Conservation (phyloP, 2,329 filamentous ascomycete species). For the Arthrobotrys entomopaga region DNA sequence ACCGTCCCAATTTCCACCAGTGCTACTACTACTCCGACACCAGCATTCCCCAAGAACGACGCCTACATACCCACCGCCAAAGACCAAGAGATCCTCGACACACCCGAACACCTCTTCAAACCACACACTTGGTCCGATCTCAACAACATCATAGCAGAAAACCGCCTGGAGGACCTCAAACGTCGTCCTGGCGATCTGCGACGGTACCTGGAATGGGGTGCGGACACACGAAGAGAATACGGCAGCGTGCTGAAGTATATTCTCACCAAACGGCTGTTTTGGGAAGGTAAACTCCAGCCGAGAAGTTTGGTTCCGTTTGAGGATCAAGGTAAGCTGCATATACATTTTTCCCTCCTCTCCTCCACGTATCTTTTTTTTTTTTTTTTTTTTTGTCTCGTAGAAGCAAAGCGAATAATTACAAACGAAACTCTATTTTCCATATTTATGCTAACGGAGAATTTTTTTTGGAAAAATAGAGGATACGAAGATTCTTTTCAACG, state of each 20-base stretch:
- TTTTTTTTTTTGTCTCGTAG: too few species aligned
- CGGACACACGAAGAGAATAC: slow-evolving; percentile 72
- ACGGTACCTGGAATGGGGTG: slow-evolving; percentile 78
- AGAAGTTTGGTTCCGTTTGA: slow-evolving; percentile 63
- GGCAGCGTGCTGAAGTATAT: slow-evolving; percentile 84
- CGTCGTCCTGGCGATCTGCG: slow-evolving; percentile 80
- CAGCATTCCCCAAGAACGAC: slow-evolving; percentile 45
- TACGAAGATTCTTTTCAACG: slow-evolving; percentile 79
- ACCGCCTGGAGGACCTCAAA: slow-evolving; percentile 76
- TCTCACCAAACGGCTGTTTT: slow-evolving; percentile 74
- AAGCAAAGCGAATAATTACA: not conserved
- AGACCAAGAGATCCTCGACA: slow-evolving; percentile 57
- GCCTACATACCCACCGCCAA: slow-evolving; percentile 58
- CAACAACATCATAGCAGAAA: slow-evolving; percentile 68
- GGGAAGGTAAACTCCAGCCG: slow-evolving; percentile 66
- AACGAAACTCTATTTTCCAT: not conserved
- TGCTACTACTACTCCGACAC: slow-evolving; percentile 7
- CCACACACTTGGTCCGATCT: slow-evolving; percentile 77
- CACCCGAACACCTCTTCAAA: slow-evolving; percentile 71
- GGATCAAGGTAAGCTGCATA: slow-evolving; percentile 62
- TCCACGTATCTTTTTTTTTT: not conserved
- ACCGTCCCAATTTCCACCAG: slow-evolving; percentile 9
- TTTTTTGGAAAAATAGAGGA: slow-evolving; percentile 57
- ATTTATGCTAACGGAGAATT: too few species aligned
- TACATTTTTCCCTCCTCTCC: not conserved